These are phyloP conservation scores for Blepharisma japonicum DNA, from an alignment of 73 alveolate species.

Conservation along the genomic window DNA sequence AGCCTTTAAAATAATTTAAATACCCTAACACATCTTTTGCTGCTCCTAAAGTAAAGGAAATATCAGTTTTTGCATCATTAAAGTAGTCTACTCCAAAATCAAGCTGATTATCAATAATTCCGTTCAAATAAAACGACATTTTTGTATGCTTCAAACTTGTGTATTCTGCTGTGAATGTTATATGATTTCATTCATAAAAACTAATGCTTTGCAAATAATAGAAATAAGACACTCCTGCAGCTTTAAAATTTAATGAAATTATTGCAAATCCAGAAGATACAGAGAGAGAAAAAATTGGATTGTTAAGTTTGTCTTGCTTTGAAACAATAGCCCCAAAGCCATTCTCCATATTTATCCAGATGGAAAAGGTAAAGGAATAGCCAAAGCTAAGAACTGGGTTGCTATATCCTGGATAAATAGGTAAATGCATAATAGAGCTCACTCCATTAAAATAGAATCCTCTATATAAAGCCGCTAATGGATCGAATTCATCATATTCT, in stretches of 20 bases:
- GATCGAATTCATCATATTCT: neutral
- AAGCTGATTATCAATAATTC: neutral
- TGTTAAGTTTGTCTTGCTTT: no score
- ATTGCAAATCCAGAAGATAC: no score
- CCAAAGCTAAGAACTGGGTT: neutral
- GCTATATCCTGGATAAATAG: neutral
- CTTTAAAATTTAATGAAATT: no score
- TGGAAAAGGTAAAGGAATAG: no score
- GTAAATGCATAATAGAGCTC: neutral
- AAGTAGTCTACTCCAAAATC: neutral
- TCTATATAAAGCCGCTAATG: neutral
- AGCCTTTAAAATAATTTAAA: neutral
- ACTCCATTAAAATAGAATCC: slow-evolving; percentile 19
- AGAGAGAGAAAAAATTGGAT: no score
- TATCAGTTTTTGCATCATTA: neutral
- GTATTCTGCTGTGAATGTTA: neutral
- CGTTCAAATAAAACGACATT: neutral
- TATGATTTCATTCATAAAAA: neutral
- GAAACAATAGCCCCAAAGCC: no score
- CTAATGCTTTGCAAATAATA: neutral
- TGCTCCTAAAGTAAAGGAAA: neutral
- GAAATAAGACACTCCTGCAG: no score
- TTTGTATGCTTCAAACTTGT: neutral
- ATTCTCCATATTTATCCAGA: no score
- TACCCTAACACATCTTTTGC: neutral